Evolutionary conservation across 805 yeast genomes (phyloP), one percentile per base, ranked within the genome.

Genomic region (Sugiyamaella lignohabitans): DNA sequence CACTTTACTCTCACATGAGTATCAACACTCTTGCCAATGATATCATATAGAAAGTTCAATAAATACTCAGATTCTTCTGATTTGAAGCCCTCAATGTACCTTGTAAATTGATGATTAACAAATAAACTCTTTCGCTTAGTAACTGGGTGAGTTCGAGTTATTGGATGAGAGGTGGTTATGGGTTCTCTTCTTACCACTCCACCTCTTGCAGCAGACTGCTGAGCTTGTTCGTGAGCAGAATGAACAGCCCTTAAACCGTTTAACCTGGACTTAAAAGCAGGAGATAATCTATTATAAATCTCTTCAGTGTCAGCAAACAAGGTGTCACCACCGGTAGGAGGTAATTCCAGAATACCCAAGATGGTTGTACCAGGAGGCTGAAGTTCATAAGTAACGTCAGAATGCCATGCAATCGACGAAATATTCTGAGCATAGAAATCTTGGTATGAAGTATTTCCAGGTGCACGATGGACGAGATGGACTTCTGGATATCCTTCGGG

Each of bases 311-410:
- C 86, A n/a, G 84, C 76, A 59, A 82, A 84, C 41, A 82, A 68
- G 11, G 86, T 84, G 61, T 84, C 93, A 52, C 91, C 91, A 46
- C 91, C 88, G 34, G 78, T 62, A 19, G 74, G 76, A 20, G 79
- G 79, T 24, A 70, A 68, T 45, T 82, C 84, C 40, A 83, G 65
- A 44, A 80, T 76, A 6, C 76, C 70, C 59, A 83, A 80, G 49
- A 81, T 72, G 0, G 89, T 84, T 36, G 75, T 68, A 18, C 85
- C 82, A 10, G 88, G 84, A 4, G 88, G 83, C 61, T 80, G 86
- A 47, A 72, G 71, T 61, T 83, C 89, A 61, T 80, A 84, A 24
- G 86, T 75, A 37, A 81, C 82, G 61, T 84, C 91, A 2, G 85
- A 75, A 64, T 84, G 91, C 84, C 85, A 84, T 14, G 42, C 59